Percentiles rank a stretch among this genome's conserved stretches.
Evolutionary conservation across 768 basidiomycete genomes (phyloP).

Genomic region (Agaricus blazei): DNA sequence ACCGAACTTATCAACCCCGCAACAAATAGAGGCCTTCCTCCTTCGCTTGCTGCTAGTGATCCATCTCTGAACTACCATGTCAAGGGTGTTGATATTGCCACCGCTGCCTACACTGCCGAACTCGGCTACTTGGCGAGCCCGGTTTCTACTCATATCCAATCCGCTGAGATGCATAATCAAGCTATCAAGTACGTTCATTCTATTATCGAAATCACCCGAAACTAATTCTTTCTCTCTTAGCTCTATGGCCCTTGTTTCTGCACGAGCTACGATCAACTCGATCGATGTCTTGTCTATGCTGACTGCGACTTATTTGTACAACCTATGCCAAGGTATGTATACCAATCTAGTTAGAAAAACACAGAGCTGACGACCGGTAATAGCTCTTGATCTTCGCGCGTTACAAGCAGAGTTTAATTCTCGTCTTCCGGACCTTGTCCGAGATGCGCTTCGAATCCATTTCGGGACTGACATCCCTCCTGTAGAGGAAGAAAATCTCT

Average conservation of each 20-base stretch:
- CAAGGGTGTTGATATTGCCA: slow-evolving; percentile 78
- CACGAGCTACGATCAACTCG: slow-evolving; percentile 65
- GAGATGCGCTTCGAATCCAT: slow-evolving; percentile 36
- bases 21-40: slow-evolving; percentile 77
- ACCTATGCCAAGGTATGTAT: slow-evolving; percentile 56
- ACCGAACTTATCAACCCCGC: slow-evolving; percentile 76
- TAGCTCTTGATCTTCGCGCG: slow-evolving; percentile 77
- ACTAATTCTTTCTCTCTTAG: slow-evolving; percentile 17
- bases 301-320: slow-evolving; percentile 66
- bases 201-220: background rate
- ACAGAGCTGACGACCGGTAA: background rate
- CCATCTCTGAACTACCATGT: slow-evolving; percentile 74
- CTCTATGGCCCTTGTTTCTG: slow-evolving; percentile 66
- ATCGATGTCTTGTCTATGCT: slow-evolving; percentile 68
- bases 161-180: slow-evolving; percentile 84
- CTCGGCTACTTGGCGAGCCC: slow-evolving; percentile 75
- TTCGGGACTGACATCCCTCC: slow-evolving; percentile 15
- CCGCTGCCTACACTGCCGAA: slow-evolving; percentile 77
- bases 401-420: slow-evolving; percentile 57
- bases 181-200: slow-evolving; percentile 60
- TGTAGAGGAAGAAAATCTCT: slow-evolving; percentile 25
- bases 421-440: slow-evolving; percentile 40
- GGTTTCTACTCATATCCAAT: slow-evolving; percentile 76
- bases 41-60: slow-evolving; percentile 67
- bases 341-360: background rate